A percentile compares a stretch with the other conserved stretches of the same genome.
These are phyloP conservation scores for Ascochyta clinopodiicola DNA, from an alignment of 2,329 filamentous ascomycete species.

Conservation along the genomic window DNA sequence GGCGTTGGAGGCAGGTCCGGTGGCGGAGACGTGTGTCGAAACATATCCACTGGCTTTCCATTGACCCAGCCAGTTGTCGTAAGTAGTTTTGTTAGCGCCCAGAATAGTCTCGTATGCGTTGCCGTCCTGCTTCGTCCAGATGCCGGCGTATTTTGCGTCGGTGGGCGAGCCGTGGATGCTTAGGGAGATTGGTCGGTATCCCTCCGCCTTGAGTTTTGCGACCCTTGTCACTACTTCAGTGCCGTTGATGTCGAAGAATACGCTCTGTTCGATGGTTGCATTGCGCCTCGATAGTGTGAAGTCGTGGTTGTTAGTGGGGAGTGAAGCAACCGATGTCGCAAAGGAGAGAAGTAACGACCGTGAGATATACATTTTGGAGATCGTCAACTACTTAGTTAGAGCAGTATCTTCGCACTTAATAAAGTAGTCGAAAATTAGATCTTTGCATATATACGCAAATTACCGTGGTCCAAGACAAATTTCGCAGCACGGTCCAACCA, in stretches of 20 bases:
- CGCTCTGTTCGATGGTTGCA: conserved; percentile 17
- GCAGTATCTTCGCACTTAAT: conserved; percentile 1
- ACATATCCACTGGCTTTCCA: conserved; percentile 26
- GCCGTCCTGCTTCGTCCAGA: conserved; percentile 27
- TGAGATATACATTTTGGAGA: conserved; percentile 15
- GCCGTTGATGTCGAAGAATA: conserved; percentile 17
- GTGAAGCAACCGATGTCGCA: conserved; percentile 11
- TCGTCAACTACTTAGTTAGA: not conserved
- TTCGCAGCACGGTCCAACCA: conserved; percentile 1
- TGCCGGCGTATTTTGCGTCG: conserved; percentile 25
- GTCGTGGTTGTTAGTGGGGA: conserved; percentile 7
- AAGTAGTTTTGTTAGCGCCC: conserved; percentile 21
- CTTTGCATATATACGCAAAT: not conserved
- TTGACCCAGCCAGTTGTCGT: conserved; percentile 25
- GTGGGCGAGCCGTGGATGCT: conserved; percentile 22
- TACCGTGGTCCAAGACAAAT: not conserved
- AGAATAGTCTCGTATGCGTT: conserved; percentile 23
- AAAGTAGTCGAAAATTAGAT: not conserved
- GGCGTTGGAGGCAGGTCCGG: conserved; percentile 22
- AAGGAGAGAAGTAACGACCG: conserved; percentile 17
- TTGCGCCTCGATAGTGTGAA: conserved; percentile 14
- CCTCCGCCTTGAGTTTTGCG: conserved; percentile 21
- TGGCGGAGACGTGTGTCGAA: conserved; percentile 32
- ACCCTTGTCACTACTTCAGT: conserved; percentile 8
- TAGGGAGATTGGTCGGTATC: conserved; percentile 25